A percentile compares a stretch with the other conserved stretches of the same genome.
phyloP scores from a whole-genome alignment of 495 filamentous ascomycete genomes.

The Terfezia claveryi region DNA sequence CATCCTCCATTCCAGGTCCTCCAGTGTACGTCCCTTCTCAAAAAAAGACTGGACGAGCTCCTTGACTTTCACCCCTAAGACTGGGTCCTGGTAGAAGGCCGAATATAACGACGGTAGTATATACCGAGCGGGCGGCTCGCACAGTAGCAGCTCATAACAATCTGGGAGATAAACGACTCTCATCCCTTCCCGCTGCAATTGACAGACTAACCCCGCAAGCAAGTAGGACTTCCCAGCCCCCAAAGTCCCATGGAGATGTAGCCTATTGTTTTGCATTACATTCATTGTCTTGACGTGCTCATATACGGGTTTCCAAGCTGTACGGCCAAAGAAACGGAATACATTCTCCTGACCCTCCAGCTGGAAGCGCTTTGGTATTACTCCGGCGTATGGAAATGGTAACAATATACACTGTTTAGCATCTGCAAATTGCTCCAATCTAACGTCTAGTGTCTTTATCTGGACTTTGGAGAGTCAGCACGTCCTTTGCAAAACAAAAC shows the following conservation, averaged over 20 bases:
- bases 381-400: no score
- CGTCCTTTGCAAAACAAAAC: no score
- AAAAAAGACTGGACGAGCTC: no score
- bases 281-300: background rate
- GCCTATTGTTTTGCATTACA: background rate
- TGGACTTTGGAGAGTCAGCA: no score
- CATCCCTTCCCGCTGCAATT: background rate
- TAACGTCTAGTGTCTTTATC: no score
- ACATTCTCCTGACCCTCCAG: no score
- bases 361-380: no score
- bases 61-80: no score
- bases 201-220: background rate
- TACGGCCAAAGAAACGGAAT: no score
- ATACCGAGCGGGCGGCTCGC: background rate
- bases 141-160: background rate
- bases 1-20: background rate
- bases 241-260: background rate
- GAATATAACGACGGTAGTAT: background rate
- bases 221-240: background rate
- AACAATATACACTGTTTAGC: no score
- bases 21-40: no score
- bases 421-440: no score
- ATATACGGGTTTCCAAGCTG: background rate
- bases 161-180: constrained; percentile 1
- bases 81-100: background rate